Evolutionary conservation across 768 basidiomycete genomes (phyloP), one percentile per base, ranked within the genome.

Genomic region (Tulasnella calospora): DNA sequence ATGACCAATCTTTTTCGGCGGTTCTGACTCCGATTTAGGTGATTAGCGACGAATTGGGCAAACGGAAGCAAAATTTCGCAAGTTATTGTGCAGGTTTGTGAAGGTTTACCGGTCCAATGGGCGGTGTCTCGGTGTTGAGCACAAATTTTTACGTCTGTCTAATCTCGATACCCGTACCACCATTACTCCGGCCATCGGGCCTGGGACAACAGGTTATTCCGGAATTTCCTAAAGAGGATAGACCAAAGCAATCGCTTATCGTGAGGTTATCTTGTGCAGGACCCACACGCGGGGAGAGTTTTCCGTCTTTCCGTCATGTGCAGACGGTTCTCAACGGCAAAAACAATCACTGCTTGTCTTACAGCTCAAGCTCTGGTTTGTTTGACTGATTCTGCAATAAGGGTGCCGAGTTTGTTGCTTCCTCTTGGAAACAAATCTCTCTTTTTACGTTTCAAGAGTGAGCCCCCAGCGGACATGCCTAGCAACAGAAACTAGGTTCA

Each of bases 61-160:
- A 67, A 27, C 61, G 61, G 61, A 67, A 67, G 61, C 27, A 67
- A 67, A 67, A 67, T 67, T 33, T 30, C 61, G 61, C 61, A 67
- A 67, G 61, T 35, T 67, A 35, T 67, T 67, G 61, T 35, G 61
- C 61, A 67, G 61, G 61, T 30, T 67, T 35, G 61, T 67, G 61
- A 67, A 67, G 61, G 61, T 67, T 67, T 67, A 67, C 61, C 61
- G 61, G 61, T 67, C 61, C 61, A 67, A 67, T 15, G 61, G 61
- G 61, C 61, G 61, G 61, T 67, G 61, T 67, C 61, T 67, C 61
- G 27, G 61, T 33, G 30, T 67, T 67, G 33, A 67, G 61, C 61
- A 33, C 61, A 67, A 67, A 51, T 35, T 67, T 67, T 67, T 67
- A 67, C 61, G 61, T 67, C 61, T 67, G 17, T 27, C 27, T 4